phyloP scores from a whole-genome alignment of 768 basidiomycete species.

The Termitomyces sp. region DNA sequence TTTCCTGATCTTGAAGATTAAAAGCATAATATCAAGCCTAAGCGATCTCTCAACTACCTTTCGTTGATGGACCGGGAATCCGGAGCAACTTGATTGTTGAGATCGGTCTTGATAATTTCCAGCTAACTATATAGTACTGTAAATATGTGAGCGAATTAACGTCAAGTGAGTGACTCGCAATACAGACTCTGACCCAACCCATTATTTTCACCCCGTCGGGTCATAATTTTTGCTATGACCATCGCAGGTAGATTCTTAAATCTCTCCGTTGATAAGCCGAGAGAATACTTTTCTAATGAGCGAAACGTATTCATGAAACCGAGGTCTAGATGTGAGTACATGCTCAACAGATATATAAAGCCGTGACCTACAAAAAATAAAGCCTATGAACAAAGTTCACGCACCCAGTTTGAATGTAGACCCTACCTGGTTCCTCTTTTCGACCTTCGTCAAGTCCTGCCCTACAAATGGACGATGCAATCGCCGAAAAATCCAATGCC shows the following conservation, averaged over 20 bases:
- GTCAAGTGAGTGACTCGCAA: too few relatives aligned
- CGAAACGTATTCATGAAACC: background rate
- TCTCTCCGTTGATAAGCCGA: background rate
- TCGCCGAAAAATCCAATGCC: background rate
- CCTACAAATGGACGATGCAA: background rate
- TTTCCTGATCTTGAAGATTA: background rate
- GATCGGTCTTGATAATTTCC: background rate
- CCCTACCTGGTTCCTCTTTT: background rate
- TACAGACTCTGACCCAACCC: background rate
- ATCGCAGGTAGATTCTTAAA: background rate
- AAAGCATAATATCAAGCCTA: background rate
- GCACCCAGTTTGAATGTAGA: background rate
- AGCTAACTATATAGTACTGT: background rate
- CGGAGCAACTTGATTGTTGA: background rate
- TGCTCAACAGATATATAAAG: background rate
- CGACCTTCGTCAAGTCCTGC: background rate
- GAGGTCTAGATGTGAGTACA: background rate
- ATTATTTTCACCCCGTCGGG: background rate
- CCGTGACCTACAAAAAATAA: background rate
- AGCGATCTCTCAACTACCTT: background rate
- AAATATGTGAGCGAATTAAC: background rate
- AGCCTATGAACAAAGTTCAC: background rate
- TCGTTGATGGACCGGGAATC: background rate
- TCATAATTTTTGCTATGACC: background rate
- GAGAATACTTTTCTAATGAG: background rate